These are phyloP conservation scores for Colletotrichum godetiae DNA, from an alignment of 2,329 filamentous ascomycete species.

Conservation along the genomic window DNA sequence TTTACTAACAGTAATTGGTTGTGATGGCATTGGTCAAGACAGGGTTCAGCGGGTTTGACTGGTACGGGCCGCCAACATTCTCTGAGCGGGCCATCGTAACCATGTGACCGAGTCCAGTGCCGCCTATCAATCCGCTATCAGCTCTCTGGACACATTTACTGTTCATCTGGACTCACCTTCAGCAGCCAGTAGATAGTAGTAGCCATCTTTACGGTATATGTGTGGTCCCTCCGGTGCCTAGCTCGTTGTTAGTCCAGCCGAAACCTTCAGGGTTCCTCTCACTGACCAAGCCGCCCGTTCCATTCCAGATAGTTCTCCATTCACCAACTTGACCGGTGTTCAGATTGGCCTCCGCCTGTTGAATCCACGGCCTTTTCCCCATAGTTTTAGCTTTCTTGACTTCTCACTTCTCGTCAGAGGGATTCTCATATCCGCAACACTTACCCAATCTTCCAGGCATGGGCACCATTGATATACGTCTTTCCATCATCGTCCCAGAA, in stretches of 20 bases:
- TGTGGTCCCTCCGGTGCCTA: conserved; percentile 61
- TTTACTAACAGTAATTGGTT: conserved; percentile 46
- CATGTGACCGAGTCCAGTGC: conserved; percentile 61
- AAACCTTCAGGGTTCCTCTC: background rate
- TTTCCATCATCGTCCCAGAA: conserved; percentile 68
- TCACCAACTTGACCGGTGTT: conserved; percentile 5
- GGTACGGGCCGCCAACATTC: conserved; percentile 56
- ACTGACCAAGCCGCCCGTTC: conserved; percentile 23
- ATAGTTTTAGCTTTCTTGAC: conserved; percentile 45
- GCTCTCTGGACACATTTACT: no score
- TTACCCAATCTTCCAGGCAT: conserved; percentile 49
- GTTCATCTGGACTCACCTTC: conserved; percentile 48
- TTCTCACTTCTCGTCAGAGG: conserved; percentile 46
- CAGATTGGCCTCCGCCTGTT: conserved; percentile 50
- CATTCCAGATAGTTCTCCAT: conserved; percentile 20
- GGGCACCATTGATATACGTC: conserved; percentile 53
- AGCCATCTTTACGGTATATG: conserved; percentile 61
- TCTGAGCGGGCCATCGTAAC: conserved; percentile 59
- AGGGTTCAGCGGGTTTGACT: conserved; percentile 54
- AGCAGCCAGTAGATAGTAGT: conserved; percentile 64
- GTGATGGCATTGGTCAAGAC: conserved; percentile 58
- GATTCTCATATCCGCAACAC: conserved; percentile 48
- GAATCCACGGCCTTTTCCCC: conserved; percentile 55
- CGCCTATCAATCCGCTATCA: conserved; percentile 37
- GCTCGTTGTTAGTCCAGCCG: background rate